A percentile compares a stretch with the other conserved stretches of the same genome.
Conservation (phyloP, 352 stramenopile genomes). For the Phytophthora fragariaefolia region DNA sequence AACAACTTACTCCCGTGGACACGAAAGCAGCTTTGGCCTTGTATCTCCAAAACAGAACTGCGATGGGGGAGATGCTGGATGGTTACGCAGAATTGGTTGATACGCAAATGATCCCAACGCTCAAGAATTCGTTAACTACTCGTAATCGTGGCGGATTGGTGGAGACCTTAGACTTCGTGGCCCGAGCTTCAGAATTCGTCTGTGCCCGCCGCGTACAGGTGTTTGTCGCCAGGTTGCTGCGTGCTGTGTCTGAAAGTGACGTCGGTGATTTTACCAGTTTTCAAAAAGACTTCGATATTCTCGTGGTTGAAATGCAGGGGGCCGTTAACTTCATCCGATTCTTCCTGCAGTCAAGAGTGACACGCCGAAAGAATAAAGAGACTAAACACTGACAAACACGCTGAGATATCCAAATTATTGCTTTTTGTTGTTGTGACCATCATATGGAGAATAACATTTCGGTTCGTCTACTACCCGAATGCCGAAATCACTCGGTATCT, state of each 20-base stretch:
- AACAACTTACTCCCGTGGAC: slow-evolving; percentile 64
- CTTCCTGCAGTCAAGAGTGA: slow-evolving; percentile 29
- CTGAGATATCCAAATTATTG: too few relatives aligned
- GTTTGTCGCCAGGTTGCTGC: slow-evolving; percentile 61
- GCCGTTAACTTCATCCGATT: slow-evolving; percentile 39
- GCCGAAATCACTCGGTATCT: not conserved
- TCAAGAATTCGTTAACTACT: slow-evolving; percentile 42
- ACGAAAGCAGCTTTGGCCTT: slow-evolving; percentile 56
- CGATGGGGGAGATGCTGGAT: slow-evolving; percentile 75
- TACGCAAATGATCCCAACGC: slow-evolving; percentile 56
- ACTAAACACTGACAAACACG: not conserved
- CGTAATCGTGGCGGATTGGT: slow-evolving; percentile 59
- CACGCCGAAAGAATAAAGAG: slow-evolving; percentile 19
- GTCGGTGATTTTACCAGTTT: slow-evolving; percentile 37
- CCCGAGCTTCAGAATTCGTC: slow-evolving; percentile 74
- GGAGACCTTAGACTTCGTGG: slow-evolving; percentile 72
- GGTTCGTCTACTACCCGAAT: too few relatives aligned
- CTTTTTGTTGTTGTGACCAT: too few relatives aligned
- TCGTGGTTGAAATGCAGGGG: slow-evolving; percentile 35
- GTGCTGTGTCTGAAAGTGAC: slow-evolving; percentile 57
- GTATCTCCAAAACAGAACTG: slow-evolving; percentile 68
- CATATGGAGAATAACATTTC: too few relatives aligned
- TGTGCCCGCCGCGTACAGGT: slow-evolving; percentile 72
- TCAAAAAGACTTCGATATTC: slow-evolving; percentile 30
- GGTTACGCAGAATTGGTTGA: slow-evolving; percentile 66